Conservation (phyloP, 352 stramenopile species). For the Pythium brassicae region DNA sequence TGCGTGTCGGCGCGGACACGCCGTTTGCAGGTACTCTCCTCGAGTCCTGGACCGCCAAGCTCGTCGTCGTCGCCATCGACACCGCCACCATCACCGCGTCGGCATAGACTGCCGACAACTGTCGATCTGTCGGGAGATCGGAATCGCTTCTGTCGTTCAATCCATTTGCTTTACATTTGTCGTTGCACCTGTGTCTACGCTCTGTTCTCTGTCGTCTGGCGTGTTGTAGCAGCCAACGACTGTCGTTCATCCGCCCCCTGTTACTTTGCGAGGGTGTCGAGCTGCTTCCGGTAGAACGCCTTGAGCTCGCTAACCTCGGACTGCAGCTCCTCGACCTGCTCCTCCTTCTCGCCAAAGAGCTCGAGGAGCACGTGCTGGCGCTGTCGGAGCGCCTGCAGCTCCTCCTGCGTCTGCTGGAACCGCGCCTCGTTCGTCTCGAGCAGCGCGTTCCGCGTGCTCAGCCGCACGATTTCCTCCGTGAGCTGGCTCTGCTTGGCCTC, state of each 20-base stretch:
- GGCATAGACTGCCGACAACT: not conserved
- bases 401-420: conserved; percentile 38
- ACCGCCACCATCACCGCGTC: not conserved
- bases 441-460: conserved; percentile 71
- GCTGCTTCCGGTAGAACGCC: conserved; percentile 71
- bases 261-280: conserved; percentile 59
- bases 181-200: conserved; percentile 6
- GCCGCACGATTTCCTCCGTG: conserved; percentile 65
- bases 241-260: no score
- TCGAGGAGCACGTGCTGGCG: conserved; percentile 80
- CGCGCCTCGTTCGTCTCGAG: conserved; percentile 56
- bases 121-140: no score
- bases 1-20: not conserved
- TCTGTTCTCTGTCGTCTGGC: conserved; percentile 2
- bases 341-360: conserved; percentile 83
- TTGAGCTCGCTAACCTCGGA: conserved; percentile 74
- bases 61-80: conserved; percentile 1
- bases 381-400: conserved; percentile 56
- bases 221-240: no score
- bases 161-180: not conserved
- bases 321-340: conserved; percentile 81
- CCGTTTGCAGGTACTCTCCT: not conserved
- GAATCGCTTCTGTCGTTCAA: no score
- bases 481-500: conserved; percentile 67
- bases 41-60: not conserved